Evolutionary conservation across 805 yeast genomes (phyloP).

Genomic region (Candida succiphila): DNA sequence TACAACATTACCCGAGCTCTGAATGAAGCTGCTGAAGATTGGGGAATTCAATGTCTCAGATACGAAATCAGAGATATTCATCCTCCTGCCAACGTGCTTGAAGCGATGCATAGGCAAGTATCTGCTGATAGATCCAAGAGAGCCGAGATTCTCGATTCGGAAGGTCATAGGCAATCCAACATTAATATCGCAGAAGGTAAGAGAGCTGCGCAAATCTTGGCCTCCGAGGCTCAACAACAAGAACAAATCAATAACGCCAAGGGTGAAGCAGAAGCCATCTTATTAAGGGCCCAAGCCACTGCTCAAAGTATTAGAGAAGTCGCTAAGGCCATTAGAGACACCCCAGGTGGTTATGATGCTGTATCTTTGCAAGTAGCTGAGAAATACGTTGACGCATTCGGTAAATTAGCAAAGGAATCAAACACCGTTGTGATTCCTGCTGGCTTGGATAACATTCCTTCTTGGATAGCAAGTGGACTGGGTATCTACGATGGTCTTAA

Average conservation of each 20-base stretch:
- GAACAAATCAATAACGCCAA: conserved; percentile 57
- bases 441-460: conserved; percentile 63
- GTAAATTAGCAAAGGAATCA: conserved; percentile 72
- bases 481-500: conserved; percentile 29
- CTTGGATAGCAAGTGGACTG: conserved; percentile 69
- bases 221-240: conserved; percentile 62
- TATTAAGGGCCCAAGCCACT: conserved; percentile 59
- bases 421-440: conserved; percentile 74
- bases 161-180: conserved; percentile 70
- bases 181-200: conserved; percentile 83
- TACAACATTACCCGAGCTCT: conserved; percentile 65
- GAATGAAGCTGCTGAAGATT: conserved; percentile 74
- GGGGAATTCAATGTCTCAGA: conserved; percentile 81
- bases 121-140: conserved; percentile 80
- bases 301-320: conserved; percentile 58
- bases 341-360: conserved; percentile 68
- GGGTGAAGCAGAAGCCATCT: conserved; percentile 66
- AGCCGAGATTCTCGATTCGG: conserved; percentile 81
- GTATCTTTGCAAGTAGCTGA: conserved; percentile 75
- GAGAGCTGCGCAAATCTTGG: conserved; percentile 56
- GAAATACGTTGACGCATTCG: conserved; percentile 73
- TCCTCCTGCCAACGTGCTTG: conserved; percentile 77
- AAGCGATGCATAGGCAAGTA: conserved; percentile 88
- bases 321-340: conserved; percentile 56
- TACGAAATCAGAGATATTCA: conserved; percentile 84